Conservation (phyloP, 179 eudicot species). For the Beta lomatogona region DNA sequence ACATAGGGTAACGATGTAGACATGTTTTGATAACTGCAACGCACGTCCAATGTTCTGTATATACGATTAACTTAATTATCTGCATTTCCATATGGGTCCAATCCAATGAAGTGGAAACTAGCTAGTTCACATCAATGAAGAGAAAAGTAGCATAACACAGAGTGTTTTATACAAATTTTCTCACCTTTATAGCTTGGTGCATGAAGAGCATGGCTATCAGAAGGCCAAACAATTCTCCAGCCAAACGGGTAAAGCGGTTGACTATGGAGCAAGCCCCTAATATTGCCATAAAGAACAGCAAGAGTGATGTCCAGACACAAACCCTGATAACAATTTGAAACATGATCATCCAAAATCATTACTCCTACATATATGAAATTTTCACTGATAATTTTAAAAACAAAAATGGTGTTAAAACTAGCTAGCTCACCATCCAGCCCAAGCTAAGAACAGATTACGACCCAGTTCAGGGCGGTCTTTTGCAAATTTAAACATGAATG, state of each 20-base stretch:
- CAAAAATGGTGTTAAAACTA: too few relatives aligned
- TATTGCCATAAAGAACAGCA: slow-evolving; percentile 79
- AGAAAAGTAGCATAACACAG: background rate
- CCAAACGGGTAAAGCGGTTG: slow-evolving; percentile 86
- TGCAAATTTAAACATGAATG: slow-evolving; percentile 89
- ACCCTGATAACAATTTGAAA: slow-evolving; percentile 53
- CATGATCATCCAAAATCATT: slow-evolving; percentile 6
- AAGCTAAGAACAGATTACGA: slow-evolving; percentile 73
- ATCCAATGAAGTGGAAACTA: slow-evolving; percentile 3
- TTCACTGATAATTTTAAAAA: too few relatives aligned
- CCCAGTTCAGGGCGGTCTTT: slow-evolving; percentile 83
- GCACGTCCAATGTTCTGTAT: too few relatives aligned
- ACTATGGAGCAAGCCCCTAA: slow-evolving; percentile 94
- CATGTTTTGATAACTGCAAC: too few relatives aligned
- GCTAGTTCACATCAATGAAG: too few relatives aligned
- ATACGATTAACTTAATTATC: too few relatives aligned
- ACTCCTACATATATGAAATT: background rate
- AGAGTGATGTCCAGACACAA: slow-evolving; percentile 85
- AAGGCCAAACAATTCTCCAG: slow-evolving; percentile 90
- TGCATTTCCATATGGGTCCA: background rate
- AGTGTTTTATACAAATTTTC: background rate
- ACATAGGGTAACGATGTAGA: too few relatives aligned
- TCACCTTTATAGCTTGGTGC: slow-evolving; percentile 91
- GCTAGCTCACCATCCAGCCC: slow-evolving; percentile 88
- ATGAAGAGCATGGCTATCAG: slow-evolving; percentile 96